Percentiles rank a stretch among this genome's conserved stretches.
phyloP scores from a whole-genome alignment of 2,329 filamentous ascomycete species.

The Penicillium digitatum region DNA sequence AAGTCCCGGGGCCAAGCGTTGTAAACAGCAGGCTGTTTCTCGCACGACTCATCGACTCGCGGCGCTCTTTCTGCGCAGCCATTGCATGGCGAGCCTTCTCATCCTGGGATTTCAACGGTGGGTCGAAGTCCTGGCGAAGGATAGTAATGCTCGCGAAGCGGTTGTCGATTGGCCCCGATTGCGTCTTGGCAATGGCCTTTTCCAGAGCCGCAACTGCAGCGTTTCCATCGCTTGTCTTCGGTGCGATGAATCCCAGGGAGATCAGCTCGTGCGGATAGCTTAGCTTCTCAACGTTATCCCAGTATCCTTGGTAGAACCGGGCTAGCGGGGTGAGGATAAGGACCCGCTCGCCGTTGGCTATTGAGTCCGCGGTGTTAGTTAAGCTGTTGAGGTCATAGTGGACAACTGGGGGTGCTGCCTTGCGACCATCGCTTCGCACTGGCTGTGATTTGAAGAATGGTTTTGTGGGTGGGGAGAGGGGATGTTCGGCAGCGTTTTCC shows the following conservation, averaged over 20 bases:
- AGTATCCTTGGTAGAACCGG: constrained; percentile 90
- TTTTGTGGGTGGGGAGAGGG: constrained; percentile 68
- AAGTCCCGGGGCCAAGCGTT: constrained; percentile 81
- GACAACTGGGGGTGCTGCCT: constrained; percentile 73
- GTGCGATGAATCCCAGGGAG: constrained; percentile 91
- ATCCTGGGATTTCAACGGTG: constrained; percentile 71
- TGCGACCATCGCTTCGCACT: constrained; percentile 44
- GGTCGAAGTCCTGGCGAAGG: constrained; percentile 89
- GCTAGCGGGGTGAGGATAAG: constrained; percentile 91
- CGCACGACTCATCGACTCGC: constrained; percentile 87
- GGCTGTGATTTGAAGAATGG: constrained; percentile 66
- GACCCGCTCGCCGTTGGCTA: constrained; percentile 76
- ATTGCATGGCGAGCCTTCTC: constrained; percentile 90
- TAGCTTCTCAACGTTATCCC: constrained; percentile 83
- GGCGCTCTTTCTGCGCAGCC: constrained; percentile 77
- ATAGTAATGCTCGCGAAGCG: constrained; percentile 93
- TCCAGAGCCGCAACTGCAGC: constrained; percentile 77
- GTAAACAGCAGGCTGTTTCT: constrained; percentile 94
- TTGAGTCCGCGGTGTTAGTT: constrained; percentile 71
- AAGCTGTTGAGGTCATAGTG: constrained; percentile 96
- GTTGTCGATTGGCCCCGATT: constrained; percentile 73
- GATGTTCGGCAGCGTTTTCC: constrained; percentile 61
- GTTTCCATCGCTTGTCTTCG: constrained; percentile 89
- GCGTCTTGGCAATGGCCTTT: constrained; percentile 77
- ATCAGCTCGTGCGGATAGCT: constrained; percentile 91